These are phyloP conservation scores for Claviceps pusilla DNA, from an alignment of 2,329 filamentous ascomycete genomes.

Conservation along the genomic window DNA sequence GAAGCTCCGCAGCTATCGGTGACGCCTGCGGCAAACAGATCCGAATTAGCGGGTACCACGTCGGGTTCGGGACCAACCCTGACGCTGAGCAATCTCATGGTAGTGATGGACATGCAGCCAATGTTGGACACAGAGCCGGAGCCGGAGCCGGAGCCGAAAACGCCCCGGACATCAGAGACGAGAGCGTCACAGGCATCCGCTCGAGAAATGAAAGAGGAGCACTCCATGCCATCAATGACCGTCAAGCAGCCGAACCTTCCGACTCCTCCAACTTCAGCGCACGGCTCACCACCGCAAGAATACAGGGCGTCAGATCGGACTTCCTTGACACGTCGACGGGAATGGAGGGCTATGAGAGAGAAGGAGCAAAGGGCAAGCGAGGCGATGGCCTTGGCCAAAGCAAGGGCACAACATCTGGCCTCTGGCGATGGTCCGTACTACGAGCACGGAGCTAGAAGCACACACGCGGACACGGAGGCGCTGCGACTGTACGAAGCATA, in stretches of 20 bases:
- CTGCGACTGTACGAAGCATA: slow-evolving; percentile 25
- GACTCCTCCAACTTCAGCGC: slow-evolving; percentile 18
- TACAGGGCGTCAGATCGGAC: slow-evolving; percentile 13
- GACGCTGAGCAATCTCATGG: slow-evolving; percentile 24
- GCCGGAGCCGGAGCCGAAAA: not conserved
- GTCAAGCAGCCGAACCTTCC: slow-evolving; percentile 9
- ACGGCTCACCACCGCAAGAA: slow-evolving; percentile 14
- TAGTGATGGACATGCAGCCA: slow-evolving; percentile 23
- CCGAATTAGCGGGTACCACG: not conserved
- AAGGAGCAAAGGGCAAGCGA: slow-evolving; percentile 13
- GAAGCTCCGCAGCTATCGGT: not conserved
- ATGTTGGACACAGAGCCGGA: slow-evolving; percentile 8
- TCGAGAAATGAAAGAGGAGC: not conserved
- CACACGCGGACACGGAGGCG: slow-evolving; percentile 18
- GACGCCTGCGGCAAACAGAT: not conserved
- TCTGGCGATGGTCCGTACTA: slow-evolving; percentile 11
- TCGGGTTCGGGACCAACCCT: not conserved
- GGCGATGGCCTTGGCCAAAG: slow-evolving; percentile 9
- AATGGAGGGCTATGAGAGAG: slow-evolving; percentile 19
- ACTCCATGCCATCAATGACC: not conserved
- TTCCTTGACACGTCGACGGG: slow-evolving; percentile 18
- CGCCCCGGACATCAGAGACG: not conserved
- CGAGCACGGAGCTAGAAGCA: slow-evolving; percentile 9
- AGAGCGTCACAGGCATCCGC: not conserved
- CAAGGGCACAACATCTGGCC: slow-evolving; percentile 9